Conservation (phyloP, 108 stramenopile species). For the Cyclotella choctawhatcheeana region DNA sequence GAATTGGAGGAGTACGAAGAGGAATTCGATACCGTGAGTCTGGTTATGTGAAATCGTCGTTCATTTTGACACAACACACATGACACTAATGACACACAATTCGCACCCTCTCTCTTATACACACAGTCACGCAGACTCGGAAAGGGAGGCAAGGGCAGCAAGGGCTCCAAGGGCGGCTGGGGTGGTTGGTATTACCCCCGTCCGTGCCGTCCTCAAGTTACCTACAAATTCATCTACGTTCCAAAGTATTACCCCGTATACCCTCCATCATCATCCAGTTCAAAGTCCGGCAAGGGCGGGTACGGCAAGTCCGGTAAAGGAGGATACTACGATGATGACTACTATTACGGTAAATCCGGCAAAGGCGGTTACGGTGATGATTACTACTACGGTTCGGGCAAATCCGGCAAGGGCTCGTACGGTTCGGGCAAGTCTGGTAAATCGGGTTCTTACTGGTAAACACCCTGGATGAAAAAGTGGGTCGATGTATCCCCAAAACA, state of each 20-base stretch:
- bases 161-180: not conserved
- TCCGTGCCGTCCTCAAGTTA: not conserved
- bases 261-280: not conserved
- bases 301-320: slow-evolving; percentile 1
- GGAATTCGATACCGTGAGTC: not conserved
- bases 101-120: no score
- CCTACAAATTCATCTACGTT: slow-evolving; percentile 11
- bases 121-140: not conserved
- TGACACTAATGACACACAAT: no score
- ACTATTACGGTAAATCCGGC: not conserved
- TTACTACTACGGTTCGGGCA: not conserved
- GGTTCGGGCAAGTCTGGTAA: no score
- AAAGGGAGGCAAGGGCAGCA: not conserved
- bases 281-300: slow-evolving; percentile 12
- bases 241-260: not conserved
- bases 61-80: no score
- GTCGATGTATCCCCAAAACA: not conserved
- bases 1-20: no score
- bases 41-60: not conserved
- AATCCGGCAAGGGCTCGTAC: no score
- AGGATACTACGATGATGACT: not conserved
- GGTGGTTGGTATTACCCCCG: not conserved
- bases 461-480: no score
- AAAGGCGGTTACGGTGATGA: not conserved
- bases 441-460: no score